Evolutionary conservation across 2,329 filamentous ascomycete species (phyloP), one percentile per base, ranked within the genome.

Genomic region (Penicillium sp.): DNA sequence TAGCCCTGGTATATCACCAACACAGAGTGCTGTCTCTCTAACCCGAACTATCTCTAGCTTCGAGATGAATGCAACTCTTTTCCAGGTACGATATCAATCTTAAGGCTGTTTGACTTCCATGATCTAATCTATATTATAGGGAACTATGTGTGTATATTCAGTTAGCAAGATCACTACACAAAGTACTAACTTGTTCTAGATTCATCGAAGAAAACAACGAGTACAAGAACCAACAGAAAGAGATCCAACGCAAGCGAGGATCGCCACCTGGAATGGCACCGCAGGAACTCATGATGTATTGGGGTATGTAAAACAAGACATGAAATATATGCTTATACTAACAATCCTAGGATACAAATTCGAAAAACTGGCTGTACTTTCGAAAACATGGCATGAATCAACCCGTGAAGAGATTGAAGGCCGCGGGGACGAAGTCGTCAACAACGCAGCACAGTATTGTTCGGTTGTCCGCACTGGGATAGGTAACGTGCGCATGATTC

Each of bases 371-470:
- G 86, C 87, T 7, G 86, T 94, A 2, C 76, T 97, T 4, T 86
- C 90, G 3, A 76, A 80, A 3, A 82, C 87, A 0, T 97, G 92
- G 86, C 86, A 82, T 51, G 83, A 88, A 54, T 87, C 85, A 0
- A 77, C 86, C 0, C 84, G 90, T 53, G 86, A 89, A 1, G 85
- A 86, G 55, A 97, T 99, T 59, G 92, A 96, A 69, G 77, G 75
- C 53, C 85, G 94, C 29, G 85, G 89, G 41, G 72, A 84, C 3
- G 79, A 88, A 52, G 67, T 86, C 9, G 92, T 97, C 47, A 92
- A 87, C 71, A 99, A 97, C 71, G 86, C 91, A 67, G 88, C 90
- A 1, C 94, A 99, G 69, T 97, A 97, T 77, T 99, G 94, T 76
- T 97, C 92, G 3, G 84, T 99, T 21, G 92, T 96, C 1, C 86